These are phyloP conservation scores for Lichtheimia corymbifera DNA, from an alignment of 371 early-diverging fungal species.

Conservation along the genomic window DNA sequence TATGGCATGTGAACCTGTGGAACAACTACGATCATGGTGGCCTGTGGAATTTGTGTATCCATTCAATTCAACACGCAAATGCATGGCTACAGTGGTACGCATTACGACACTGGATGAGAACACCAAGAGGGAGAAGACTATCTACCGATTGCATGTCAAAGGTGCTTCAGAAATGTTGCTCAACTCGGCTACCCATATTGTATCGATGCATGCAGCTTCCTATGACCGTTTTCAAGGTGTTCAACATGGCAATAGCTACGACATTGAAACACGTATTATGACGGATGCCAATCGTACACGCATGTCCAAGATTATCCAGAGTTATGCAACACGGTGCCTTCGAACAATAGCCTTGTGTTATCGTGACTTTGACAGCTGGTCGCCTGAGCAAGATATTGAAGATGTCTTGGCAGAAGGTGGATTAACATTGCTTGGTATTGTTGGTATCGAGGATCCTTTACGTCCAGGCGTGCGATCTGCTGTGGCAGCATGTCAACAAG, in stretches of 20 bases:
- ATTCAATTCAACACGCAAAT: conserved; percentile 82
- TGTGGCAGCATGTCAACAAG: conserved; percentile 63
- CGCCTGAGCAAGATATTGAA: conserved; percentile 25
- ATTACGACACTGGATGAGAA: conserved; percentile 25
- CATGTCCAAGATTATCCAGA: conserved; percentile 56
- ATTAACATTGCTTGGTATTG: conserved; percentile 56
- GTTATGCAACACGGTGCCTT: conserved; percentile 65
- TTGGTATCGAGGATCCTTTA: conserved; percentile 76
- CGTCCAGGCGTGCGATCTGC: conserved; percentile 69
- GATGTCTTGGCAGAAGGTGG: conserved; percentile 43
- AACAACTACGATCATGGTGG: conserved; percentile 44
- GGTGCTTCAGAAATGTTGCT: conserved; percentile 88
- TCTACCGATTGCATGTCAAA: conserved; percentile 74
- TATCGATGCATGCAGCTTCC: conserved; percentile 41
- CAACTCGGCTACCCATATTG: conserved; percentile 21
- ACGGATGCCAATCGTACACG: conserved; percentile 42
- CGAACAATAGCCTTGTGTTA: conserved; percentile 74
- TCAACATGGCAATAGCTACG: conserved; percentile 24
- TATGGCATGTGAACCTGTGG: conserved; percentile 48
- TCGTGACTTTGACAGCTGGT: conserved; percentile 64
- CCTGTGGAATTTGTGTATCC: conserved; percentile 68
- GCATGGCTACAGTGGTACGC: conserved; percentile 82
- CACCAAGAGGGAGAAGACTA: conserved; percentile 19
- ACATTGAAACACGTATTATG: conserved; percentile 51
- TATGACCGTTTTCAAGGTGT: conserved; percentile 14